Base-by-base conservation (phyloP, 2,329 filamentous ascomycete species). In the Alternaria ventricosa region DNA sequence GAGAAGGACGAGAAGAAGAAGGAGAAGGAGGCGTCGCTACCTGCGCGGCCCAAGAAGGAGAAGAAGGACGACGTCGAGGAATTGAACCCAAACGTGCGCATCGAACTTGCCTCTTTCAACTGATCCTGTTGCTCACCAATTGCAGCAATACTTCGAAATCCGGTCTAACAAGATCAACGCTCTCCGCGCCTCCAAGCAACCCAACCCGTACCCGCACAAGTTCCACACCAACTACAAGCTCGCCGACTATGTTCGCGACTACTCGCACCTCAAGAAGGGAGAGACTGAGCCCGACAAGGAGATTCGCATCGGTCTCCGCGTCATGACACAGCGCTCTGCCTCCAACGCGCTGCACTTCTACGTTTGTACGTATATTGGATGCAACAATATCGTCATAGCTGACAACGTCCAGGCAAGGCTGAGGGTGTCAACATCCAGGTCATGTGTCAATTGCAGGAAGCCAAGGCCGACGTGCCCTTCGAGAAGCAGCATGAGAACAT, bases 121-220 rank as follows among this genome's bases (percentile, higher is more conserved):
- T 6, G 43, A 7, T 1, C 13, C 11, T 10, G 10, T 8, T 55
- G 47, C 65, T 74, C 28, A 77, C 70, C 44, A 23, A 61, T 27
- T 27, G 13, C 75, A 91, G 88, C 90, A 92, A 90, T 99, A 98
- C 86, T 97, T 97, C 80, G 96, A 99, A 84, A 96, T 98, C 79
- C 92, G 96, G 67, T 96, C 91, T 76, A 89, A 92, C 72, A 87
- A 87, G 71, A 89, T 97, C 84, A 90, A 92, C 81, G 90, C 91
- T 75, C 87, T 95, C 68, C 88, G 90, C 75, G 84, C 90, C 77
- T 89, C 88, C 77, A 89, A 91, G 84, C 84, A 89, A 63, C 92
- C 92, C 44, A 92, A 95, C 77, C 92, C 92, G 6, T 81, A 97
- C 82, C 96, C 96, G 8, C 95, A 99, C 90, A 91, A 91, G 87